Evolutionary conservation across 371 early-diverging fungal species (phyloP).

Genomic region (Apophysomyces variabilis): DNA sequence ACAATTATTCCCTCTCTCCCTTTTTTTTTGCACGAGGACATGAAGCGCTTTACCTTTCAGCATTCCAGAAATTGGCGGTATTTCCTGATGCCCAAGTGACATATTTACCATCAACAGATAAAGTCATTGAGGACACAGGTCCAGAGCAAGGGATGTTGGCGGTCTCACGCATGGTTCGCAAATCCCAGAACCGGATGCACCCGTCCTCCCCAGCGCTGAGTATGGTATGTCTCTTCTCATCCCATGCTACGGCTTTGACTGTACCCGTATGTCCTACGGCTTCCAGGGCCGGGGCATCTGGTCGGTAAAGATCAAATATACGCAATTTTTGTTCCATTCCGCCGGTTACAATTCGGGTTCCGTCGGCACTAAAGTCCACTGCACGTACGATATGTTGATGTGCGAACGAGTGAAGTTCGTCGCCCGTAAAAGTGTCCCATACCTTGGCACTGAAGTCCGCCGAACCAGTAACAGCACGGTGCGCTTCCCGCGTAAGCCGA

Average conservation of each 20-base stretch:
- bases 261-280: slow-evolving; percentile 65
- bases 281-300: slow-evolving; percentile 57
- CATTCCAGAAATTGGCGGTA: slow-evolving; percentile 74
- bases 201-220: slow-evolving; percentile 70
- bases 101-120: slow-evolving; percentile 71
- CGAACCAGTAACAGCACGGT: slow-evolving; percentile 83
- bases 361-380: slow-evolving; percentile 75
- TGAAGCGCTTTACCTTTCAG: slow-evolving; percentile 52
- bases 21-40: neutral
- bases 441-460: slow-evolving; percentile 91
- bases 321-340: slow-evolving; percentile 81
- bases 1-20: slow-evolving; percentile 37
- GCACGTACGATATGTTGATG: slow-evolving; percentile 86
- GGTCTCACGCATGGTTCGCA: slow-evolving; percentile 66
- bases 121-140: slow-evolving; percentile 70
- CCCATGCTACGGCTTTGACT: slow-evolving; percentile 76
- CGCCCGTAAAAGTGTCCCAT: slow-evolving; percentile 82
- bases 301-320: slow-evolving; percentile 76
- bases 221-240: slow-evolving; percentile 59
- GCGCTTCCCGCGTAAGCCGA: slow-evolving; percentile 73
- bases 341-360: slow-evolving; percentile 76
- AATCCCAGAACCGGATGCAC: slow-evolving; percentile 73
- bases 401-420: slow-evolving; percentile 67
- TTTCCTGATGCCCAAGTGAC: slow-evolving; percentile 79
- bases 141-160: slow-evolving; percentile 61